Conservation (phyloP, 2,329 filamentous ascomycete genomes). For the Cyclaneusma minus region DNA sequence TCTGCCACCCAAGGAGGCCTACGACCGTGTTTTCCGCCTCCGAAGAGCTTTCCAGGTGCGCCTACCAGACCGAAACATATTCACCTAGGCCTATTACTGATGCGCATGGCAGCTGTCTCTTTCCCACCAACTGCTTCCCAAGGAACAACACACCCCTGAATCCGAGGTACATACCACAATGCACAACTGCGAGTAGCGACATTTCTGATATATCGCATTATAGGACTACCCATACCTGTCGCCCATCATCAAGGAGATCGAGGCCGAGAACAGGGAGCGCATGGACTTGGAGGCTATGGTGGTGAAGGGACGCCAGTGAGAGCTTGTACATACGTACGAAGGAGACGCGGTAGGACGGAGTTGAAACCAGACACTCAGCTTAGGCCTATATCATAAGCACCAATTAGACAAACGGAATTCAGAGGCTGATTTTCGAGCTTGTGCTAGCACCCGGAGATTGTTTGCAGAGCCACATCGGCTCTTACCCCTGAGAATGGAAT, state of each 20-base stretch:
- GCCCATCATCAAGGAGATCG: conserved; percentile 53
- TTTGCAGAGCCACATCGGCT: too few species aligned
- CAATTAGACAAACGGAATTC: too few species aligned
- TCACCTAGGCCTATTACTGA: too few species aligned
- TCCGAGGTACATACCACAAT: conserved; percentile 36
- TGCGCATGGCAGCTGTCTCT: conserved; percentile 34
- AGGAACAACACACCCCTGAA: conserved; percentile 49
- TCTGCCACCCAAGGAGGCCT: conserved; percentile 75
- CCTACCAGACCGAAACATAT: conserved; percentile 3
- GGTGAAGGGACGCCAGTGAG: too few species aligned
- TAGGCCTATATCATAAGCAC: too few species aligned
- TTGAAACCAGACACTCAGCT: too few species aligned
- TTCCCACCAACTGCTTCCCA: conserved; percentile 48
- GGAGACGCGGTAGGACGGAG: too few species aligned
- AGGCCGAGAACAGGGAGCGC: conserved; percentile 50
- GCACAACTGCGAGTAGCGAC: conserved; percentile 8
- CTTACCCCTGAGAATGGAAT: too few species aligned
- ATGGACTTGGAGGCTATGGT: conserved; percentile 53
- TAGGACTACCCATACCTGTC: conserved; percentile 53
- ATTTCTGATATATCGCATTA: too few species aligned
- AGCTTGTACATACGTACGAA: too few species aligned
- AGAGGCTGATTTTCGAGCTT: too few species aligned
- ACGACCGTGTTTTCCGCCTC: conserved; percentile 95
- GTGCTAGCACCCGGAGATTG: too few species aligned
- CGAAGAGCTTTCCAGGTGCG: conserved; percentile 82